These are phyloP conservation scores for Aureobasidium namibiae DNA, from an alignment of 2,329 filamentous ascomycete species.

Conservation along the genomic window DNA sequence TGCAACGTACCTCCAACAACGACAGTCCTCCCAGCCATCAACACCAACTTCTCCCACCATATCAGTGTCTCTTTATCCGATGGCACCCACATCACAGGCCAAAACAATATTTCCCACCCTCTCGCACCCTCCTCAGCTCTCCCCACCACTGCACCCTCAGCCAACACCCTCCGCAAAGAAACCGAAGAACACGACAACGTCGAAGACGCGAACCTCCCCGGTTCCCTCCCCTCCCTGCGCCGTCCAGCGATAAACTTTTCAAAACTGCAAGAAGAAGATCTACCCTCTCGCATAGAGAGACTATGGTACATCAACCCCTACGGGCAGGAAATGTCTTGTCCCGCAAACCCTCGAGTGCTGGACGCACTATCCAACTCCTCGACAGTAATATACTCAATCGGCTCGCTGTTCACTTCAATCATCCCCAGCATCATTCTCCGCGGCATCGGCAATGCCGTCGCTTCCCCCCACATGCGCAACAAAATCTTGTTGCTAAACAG, in stretches of 20 bases:
- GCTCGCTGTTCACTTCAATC: slow-evolving; percentile 85
- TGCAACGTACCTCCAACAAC: slow-evolving; percentile 73
- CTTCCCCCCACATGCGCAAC: slow-evolving; percentile 45
- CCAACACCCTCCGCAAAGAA: slow-evolving; percentile 22
- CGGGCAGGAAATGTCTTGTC: slow-evolving; percentile 85
- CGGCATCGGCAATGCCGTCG: slow-evolving; percentile 59
- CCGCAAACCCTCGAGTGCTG: slow-evolving; percentile 73
- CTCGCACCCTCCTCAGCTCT: not conserved
- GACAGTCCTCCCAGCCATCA: slow-evolving; percentile 79
- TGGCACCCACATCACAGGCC: slow-evolving; percentile 73
- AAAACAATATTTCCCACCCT: slow-evolving; percentile 79
- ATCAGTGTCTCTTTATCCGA: slow-evolving; percentile 76
- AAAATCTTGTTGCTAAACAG: slow-evolving; percentile 85
- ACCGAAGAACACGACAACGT: slow-evolving; percentile 54
- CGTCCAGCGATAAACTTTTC: slow-evolving; percentile 75
- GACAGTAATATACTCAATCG: slow-evolving; percentile 82
- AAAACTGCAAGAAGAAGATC: slow-evolving; percentile 65
- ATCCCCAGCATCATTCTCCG: slow-evolving; percentile 73
- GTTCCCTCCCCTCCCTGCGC: slow-evolving; percentile 70
- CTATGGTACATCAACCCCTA: slow-evolving; percentile 99
- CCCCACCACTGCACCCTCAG: not conserved
- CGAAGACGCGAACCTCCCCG: slow-evolving; percentile 74
- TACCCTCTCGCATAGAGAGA: slow-evolving; percentile 67
- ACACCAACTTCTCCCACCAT: slow-evolving; percentile 91
- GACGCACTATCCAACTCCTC: slow-evolving; percentile 56